Conservation (phyloP, 352 stramenopile species). For the Globisporangium lucens region DNA sequence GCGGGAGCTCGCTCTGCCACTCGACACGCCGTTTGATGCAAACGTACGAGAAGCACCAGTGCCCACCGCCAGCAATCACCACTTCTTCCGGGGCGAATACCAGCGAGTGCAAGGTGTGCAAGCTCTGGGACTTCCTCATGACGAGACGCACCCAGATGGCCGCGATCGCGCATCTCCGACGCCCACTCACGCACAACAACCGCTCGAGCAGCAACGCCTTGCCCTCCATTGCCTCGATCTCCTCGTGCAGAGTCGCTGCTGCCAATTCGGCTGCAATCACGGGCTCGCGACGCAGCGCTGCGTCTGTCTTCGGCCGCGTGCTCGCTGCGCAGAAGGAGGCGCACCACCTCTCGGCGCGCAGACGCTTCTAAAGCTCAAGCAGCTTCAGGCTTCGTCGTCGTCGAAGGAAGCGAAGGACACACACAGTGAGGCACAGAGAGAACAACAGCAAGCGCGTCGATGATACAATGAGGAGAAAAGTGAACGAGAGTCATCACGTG, state of each 20-base stretch:
- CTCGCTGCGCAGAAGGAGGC: constrained; percentile 27
- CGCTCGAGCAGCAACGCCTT: neutral
- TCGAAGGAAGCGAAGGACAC: constrained; percentile 12
- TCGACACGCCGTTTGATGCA: constrained; percentile 63
- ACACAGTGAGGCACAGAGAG: neutral
- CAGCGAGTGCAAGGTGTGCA: constrained; percentile 69
- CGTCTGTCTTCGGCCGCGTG: constrained; percentile 25
- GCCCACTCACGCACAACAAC: constrained; percentile 13
- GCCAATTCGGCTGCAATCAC: neutral
- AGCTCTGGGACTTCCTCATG: constrained; percentile 65
- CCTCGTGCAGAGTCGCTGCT: constrained; percentile 9
- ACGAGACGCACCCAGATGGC: constrained; percentile 23
- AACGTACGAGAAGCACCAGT: constrained; percentile 64
- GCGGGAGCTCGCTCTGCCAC: constrained; percentile 68
- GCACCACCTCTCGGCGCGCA: constrained; percentile 19
- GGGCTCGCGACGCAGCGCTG: constrained; percentile 16
- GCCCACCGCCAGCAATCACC: constrained; percentile 14
- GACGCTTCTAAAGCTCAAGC: constrained; percentile 26
- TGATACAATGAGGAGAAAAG: neutral
- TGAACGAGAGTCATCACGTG: neutral
- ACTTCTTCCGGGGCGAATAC: constrained; percentile 4
- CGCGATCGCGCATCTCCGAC: constrained; percentile 16
- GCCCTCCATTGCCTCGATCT: neutral
- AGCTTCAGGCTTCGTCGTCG: neutral
- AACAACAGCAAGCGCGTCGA: neutral